Evolutionary conservation across 305 asterid species (phyloP).

Genomic region (Andrographis paniculata): DNA sequence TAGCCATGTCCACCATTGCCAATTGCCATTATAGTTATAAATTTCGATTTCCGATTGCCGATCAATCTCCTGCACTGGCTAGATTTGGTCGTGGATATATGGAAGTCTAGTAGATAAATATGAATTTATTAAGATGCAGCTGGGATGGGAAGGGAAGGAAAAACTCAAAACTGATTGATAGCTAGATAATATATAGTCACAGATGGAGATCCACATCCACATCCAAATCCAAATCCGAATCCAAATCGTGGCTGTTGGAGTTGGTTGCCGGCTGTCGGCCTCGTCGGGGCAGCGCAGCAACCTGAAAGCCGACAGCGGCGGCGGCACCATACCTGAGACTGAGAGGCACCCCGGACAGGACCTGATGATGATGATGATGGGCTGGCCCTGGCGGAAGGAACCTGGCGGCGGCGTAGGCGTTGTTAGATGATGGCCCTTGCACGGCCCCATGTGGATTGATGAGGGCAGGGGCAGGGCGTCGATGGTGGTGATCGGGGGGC

Average conservation of each 20-base stretch:
- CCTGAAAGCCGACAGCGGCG: conserved; percentile 24
- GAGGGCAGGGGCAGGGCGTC: conserved; percentile 29
- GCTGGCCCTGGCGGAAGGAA: conserved; percentile 18
- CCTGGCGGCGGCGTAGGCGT: conserved; percentile 27
- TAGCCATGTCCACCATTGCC: too few relatives aligned
- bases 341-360: conserved; percentile 50
- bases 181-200: conserved; percentile 17
- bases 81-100: neutral
- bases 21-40: too few relatives aligned
- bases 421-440: conserved; percentile 14
- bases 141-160: conserved; percentile 1
- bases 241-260: too few relatives aligned
- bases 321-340: conserved; percentile 23
- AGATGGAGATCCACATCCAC: conserved; percentile 74
- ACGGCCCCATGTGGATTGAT: conserved; percentile 36
- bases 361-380: conserved; percentile 32
- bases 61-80: too few relatives aligned
- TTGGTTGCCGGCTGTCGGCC: too few relatives aligned
- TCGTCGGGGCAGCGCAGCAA: conserved; percentile 26
- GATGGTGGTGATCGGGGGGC: conserved; percentile 23
- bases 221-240: too few relatives aligned
- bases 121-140: conserved; percentile 7
- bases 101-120: neutral
- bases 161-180: neutral
- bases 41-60: too few relatives aligned